Percentiles rank a stretch among this genome's conserved stretches.
These are phyloP conservation scores for Warburgia ugandensis DNA, from an alignment of 164 flowering plant genomes.

Conservation along the genomic window DNA sequence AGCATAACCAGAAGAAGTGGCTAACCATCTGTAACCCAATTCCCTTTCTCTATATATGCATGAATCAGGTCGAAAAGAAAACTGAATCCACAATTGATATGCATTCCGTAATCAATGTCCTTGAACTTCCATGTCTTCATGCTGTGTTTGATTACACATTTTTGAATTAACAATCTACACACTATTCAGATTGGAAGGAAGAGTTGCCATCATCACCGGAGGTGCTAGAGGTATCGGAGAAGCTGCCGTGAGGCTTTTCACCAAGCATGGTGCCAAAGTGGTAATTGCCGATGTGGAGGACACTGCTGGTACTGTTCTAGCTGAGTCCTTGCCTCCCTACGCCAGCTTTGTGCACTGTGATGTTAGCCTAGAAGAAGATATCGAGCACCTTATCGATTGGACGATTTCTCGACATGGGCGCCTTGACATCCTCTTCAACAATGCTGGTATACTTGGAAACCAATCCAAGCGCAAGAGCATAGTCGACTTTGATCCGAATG, in stretches of 20 bases:
- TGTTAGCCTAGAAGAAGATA: slow-evolving; percentile 58
- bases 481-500: slow-evolving; percentile 47
- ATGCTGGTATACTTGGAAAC: slow-evolving; percentile 72
- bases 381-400: slow-evolving; percentile 32
- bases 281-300: slow-evolving; percentile 68
- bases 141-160: not conserved
- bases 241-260: slow-evolving; percentile 60
- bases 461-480: slow-evolving; percentile 70
- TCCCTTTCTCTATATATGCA: too few species aligned
- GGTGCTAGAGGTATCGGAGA: slow-evolving; percentile 83
- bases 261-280: slow-evolving; percentile 63
- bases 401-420: slow-evolving; percentile 43
- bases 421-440: slow-evolving; percentile 76
- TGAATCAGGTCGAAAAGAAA: too few species aligned
- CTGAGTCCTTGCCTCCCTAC: slow-evolving; percentile 33
- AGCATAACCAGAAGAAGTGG: too few species aligned
- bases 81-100: not conserved
- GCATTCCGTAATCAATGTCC: not conserved
- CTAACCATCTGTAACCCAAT: too few species aligned
- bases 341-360: slow-evolving; percentile 64
- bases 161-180: not conserved
- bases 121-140: not conserved
- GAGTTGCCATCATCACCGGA: slow-evolving; percentile 72
- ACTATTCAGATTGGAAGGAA: slow-evolving; percentile 67
- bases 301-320: slow-evolving; percentile 29